Conservation (phyloP, 768 basidiomycete genomes). For the Pleurotus giganteus region DNA sequence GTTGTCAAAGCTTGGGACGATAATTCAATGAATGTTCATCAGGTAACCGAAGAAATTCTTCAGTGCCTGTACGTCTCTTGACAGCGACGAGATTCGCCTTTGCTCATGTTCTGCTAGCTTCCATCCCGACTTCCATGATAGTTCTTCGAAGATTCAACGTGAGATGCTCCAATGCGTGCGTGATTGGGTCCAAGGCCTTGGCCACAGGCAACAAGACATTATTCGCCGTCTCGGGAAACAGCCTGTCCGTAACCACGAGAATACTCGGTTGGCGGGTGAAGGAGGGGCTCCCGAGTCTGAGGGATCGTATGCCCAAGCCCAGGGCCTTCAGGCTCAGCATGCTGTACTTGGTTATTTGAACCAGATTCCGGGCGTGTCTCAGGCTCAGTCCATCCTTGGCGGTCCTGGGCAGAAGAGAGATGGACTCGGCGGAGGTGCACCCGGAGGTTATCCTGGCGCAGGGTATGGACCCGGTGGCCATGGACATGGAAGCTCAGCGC, state of each 20-base stretch:
- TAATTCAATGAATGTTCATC: constrained; percentile 51
- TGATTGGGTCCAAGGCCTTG: constrained; percentile 56
- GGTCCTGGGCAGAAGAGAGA: constrained; percentile 24
- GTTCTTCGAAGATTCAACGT: constrained; percentile 61
- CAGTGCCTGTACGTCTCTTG: constrained; percentile 54
- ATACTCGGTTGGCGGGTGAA: constrained; percentile 57
- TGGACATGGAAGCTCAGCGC: constrained; percentile 5
- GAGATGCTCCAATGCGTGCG: constrained; percentile 74
- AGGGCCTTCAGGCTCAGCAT: constrained; percentile 36
- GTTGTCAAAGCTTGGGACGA: constrained; percentile 86
- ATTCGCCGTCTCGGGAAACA: constrained; percentile 62
- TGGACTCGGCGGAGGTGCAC: constrained; percentile 18
- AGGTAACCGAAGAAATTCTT: constrained; percentile 59
- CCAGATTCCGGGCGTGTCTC: constrained; percentile 44
- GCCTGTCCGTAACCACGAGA: constrained; percentile 69
- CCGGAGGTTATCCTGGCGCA: constrained; percentile 14
- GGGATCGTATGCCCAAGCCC: constrained; percentile 44
- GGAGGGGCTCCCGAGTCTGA: constrained; percentile 44
- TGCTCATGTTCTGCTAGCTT: constrained; percentile 43
- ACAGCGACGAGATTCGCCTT: neutral
- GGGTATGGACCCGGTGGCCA: constrained; percentile 6
- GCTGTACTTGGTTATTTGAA: constrained; percentile 43
- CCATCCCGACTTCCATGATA: constrained; percentile 80
- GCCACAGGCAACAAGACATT: constrained; percentile 43
- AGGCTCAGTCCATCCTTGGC: constrained; percentile 38